These are phyloP conservation scores for Hypoxylon rubiginosum DNA, from an alignment of 2,329 filamentous ascomycete species.

Conservation along the genomic window DNA sequence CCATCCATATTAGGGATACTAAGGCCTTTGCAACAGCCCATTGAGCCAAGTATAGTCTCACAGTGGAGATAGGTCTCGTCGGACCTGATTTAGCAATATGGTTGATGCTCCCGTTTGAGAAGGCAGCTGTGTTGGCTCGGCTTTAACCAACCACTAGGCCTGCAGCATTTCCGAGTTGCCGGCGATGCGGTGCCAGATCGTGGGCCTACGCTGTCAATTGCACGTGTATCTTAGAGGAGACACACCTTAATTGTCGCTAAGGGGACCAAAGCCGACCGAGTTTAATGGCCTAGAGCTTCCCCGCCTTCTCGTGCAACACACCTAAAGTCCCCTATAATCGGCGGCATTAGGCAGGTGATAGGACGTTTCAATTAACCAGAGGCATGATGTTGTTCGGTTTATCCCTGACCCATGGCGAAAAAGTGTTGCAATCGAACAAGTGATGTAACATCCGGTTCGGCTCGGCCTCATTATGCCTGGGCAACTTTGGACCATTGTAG, in stretches of 20 bases:
- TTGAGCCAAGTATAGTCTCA: conserved; percentile 6
- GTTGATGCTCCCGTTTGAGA: conserved; percentile 25
- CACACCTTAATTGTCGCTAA: conserved; percentile 2
- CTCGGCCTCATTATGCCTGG: conserved; percentile 10
- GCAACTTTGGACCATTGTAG: not conserved
- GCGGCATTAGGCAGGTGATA: conserved; percentile 19
- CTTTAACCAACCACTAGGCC: conserved; percentile 9
- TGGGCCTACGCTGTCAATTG: not conserved
- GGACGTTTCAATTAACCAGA: conserved; percentile 27
- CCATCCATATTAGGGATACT: conserved; percentile 21
- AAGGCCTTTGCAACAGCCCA: conserved; percentile 8
- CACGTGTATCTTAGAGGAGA: conserved; percentile 6
- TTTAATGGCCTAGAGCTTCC: conserved; percentile 1
- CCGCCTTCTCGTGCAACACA: not conserved
- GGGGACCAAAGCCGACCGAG: not conserved
- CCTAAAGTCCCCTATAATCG: not conserved
- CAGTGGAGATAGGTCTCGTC: not conserved
- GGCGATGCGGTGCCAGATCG: conserved; percentile 8
- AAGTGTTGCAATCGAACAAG: conserved; percentile 3
- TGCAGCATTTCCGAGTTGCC: conserved; percentile 16
- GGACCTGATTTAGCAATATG: conserved; percentile 9
- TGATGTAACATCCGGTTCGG: conserved; percentile 23
- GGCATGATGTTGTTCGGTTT: not conserved
- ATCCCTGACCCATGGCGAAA: not conserved
- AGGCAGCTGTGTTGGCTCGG: conserved; percentile 19